A percentile compares a stretch with the other conserved stretches of the same genome.
phyloP scores from a whole-genome alignment of 2,329 filamentous ascomycete species.

The Atkinsonella texensis region DNA sequence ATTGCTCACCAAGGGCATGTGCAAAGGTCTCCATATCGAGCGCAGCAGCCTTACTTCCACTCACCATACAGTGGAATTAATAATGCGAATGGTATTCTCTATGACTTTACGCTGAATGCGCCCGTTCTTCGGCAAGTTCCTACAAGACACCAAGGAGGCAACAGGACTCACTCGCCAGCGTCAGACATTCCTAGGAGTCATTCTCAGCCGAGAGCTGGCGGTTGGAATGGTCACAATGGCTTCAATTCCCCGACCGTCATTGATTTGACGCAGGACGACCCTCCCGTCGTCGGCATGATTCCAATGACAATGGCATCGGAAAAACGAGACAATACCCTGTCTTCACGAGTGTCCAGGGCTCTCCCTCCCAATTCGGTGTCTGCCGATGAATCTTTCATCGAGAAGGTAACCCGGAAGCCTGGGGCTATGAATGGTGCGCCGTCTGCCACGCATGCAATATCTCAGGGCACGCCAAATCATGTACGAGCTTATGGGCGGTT shows the following conservation, averaged over 20 bases:
- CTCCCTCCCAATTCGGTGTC: neutral
- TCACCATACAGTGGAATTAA: neutral
- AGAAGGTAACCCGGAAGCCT: neutral
- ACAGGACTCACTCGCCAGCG: neutral
- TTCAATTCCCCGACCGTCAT: neutral
- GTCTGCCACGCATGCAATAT: neutral
- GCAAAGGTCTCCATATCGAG: neutral
- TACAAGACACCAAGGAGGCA: neutral
- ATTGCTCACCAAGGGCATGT: neutral
- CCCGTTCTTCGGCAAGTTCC: neutral
- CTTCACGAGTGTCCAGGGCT: neutral
- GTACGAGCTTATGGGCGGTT: neutral
- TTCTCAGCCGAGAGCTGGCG: neutral
- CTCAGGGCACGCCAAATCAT: neutral
- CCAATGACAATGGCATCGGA: neutral
- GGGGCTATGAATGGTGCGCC: neutral
- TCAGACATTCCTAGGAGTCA: neutral
- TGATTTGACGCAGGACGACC: constrained; percentile 1
- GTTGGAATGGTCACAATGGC: neutral
- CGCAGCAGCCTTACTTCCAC: neutral
- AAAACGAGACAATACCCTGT: neutral
- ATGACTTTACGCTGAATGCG: neutral
- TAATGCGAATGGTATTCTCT: neutral
- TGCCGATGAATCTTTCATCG: neutral
- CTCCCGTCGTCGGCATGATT: neutral